phyloP scores from a whole-genome alignment of 2,329 filamentous ascomycete genomes.

The Paecilomyces sp. region DNA sequence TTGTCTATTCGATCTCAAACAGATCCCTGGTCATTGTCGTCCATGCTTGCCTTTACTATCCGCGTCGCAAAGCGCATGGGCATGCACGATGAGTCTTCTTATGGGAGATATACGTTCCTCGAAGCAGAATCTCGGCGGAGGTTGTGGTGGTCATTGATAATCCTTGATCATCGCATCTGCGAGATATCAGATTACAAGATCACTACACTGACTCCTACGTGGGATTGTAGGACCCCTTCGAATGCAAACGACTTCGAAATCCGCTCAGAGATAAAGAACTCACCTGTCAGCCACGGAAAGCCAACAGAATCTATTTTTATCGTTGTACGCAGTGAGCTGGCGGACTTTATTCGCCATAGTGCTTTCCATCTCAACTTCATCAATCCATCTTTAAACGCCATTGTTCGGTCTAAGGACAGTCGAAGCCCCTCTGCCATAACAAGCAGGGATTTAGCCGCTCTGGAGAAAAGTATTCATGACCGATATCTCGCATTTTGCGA shows the following conservation, averaged over 20 bases:
- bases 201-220: slow-evolving; percentile 31
- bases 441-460: slow-evolving; percentile 18
- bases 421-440: slow-evolving; percentile 11
- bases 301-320: slow-evolving; percentile 38
- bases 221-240: slow-evolving; percentile 36
- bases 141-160: slow-evolving; percentile 65
- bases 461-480: slow-evolving; percentile 40
- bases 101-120: slow-evolving; percentile 39
- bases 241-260: slow-evolving; percentile 19
- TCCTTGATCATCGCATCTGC: slow-evolving; percentile 61
- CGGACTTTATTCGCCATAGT: slow-evolving; percentile 32
- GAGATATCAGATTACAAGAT: slow-evolving; percentile 53
- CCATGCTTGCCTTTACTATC: slow-evolving; percentile 58
- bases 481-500: slow-evolving; percentile 39
- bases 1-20: slow-evolving; percentile 51
- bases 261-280: slow-evolving; percentile 4
- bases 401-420: slow-evolving; percentile 14
- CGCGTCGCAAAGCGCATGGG: slow-evolving; percentile 63
- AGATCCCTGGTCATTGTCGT: slow-evolving; percentile 53
- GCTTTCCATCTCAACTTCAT: slow-evolving; percentile 41
- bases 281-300: slow-evolving; percentile 12
- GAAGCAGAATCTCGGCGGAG: slow-evolving; percentile 65
- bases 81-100: slow-evolving; percentile 56
- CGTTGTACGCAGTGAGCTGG: slow-evolving; percentile 37
- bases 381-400: slow-evolving; percentile 31